phyloP scores from a whole-genome alignment of 2,329 filamentous ascomycete genomes.

The Ophiosphaerella narmari region DNA sequence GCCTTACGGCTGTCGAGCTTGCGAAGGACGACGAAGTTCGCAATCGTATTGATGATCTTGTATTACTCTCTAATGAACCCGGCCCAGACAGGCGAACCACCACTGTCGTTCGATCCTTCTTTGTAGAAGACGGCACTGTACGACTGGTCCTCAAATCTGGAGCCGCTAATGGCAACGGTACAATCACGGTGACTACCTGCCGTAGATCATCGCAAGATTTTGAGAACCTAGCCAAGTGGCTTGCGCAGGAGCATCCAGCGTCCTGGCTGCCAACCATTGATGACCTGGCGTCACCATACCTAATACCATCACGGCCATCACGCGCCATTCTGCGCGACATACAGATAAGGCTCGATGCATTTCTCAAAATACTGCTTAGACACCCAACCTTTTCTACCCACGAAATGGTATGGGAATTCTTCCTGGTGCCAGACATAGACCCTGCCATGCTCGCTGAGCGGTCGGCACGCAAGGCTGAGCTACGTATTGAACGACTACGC shows the following conservation, averaged over 20 bases:
- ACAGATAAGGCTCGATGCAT: slow-evolving; percentile 83
- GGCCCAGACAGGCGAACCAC: slow-evolving; percentile 81
- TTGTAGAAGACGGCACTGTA: slow-evolving; percentile 94
- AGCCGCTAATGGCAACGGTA: slow-evolving; percentile 77
- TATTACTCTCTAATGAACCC: slow-evolving; percentile 71
- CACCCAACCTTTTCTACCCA: slow-evolving; percentile 95
- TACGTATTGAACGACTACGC: slow-evolving; percentile 78
- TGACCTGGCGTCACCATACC: slow-evolving; percentile 82
- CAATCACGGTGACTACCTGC: slow-evolving; percentile 93
- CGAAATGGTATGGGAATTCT: slow-evolving; percentile 99
- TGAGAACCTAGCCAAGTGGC: slow-evolving; percentile 81
- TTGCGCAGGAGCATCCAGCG: slow-evolving; percentile 87
- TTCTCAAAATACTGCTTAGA: slow-evolving; percentile 80
- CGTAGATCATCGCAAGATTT: slow-evolving; percentile 87
- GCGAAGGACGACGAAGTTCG: slow-evolving; percentile 98
- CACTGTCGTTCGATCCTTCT: slow-evolving; percentile 91
- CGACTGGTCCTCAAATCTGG: slow-evolving; percentile 93
- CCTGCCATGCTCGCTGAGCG: slow-evolving; percentile 87
- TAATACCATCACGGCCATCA: slow-evolving; percentile 90
- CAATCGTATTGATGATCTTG: slow-evolving; percentile 93
- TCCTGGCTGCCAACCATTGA: slow-evolving; percentile 88
- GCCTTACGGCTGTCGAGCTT: slow-evolving; percentile 90
- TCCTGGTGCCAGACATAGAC: slow-evolving; percentile 92
- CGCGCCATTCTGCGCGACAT: slow-evolving; percentile 84
- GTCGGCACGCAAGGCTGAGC: slow-evolving; percentile 83